These are phyloP conservation scores for Colletotrichum liriopes DNA, from an alignment of 2,329 filamentous ascomycete species.

Conservation along the genomic window DNA sequence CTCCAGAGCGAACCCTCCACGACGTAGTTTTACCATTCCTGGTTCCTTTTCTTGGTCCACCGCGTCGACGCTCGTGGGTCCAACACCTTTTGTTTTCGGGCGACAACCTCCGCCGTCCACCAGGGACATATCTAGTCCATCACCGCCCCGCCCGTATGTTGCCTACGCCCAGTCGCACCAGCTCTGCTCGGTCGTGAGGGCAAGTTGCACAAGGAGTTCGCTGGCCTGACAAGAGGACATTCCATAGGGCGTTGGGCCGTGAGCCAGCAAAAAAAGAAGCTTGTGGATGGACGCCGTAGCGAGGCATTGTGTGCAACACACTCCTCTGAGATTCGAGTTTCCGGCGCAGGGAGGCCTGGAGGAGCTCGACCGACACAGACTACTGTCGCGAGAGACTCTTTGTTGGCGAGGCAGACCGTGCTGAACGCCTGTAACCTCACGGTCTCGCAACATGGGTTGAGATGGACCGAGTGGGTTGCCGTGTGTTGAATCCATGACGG, in stretches of 20 bases:
- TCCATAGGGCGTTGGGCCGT: no score
- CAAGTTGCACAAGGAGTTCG: neutral
- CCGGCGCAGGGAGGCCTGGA: neutral
- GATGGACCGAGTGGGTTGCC: neutral
- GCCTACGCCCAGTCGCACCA: neutral
- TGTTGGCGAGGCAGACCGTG: neutral
- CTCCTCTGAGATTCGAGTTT: no score
- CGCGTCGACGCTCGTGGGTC: no score
- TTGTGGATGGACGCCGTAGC: neutral
- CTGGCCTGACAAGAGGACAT: neutral
- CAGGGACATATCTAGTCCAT: neutral
- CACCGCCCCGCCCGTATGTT: no score
- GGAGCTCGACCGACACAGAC: neutral
- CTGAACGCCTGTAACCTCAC: neutral
- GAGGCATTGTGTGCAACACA: neutral
- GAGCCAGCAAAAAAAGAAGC: neutral
- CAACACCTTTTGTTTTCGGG: neutral
- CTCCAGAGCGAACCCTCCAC: no score
- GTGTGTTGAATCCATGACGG: neutral
- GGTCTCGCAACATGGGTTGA: neutral
- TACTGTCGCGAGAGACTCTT: neutral
- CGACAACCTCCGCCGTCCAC: neutral
- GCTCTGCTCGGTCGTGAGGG: neutral
- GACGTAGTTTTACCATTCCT: neutral
- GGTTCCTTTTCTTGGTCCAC: neutral